Base-by-base conservation (phyloP, 1,284 basidiomycete species). In the Ustilago nuda region DNA sequence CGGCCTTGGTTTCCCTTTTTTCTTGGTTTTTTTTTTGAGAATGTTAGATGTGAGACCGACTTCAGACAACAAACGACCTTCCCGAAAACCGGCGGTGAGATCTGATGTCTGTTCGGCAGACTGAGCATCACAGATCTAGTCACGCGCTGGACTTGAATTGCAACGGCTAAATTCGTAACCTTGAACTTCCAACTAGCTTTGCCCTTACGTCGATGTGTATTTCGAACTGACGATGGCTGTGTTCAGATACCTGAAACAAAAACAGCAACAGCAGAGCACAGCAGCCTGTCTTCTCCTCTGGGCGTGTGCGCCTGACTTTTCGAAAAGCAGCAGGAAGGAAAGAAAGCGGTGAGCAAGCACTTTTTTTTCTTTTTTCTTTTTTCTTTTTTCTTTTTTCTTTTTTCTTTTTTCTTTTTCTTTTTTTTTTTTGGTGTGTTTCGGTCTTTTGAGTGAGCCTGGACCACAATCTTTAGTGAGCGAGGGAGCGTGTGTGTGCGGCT, bases 91-190 rank as follows among this genome's bases (percentile, higher is more conserved):
- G 23, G 23, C 23, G 8, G 17, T 15, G 30, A 45, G 51, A 53
- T 37, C 51, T 53, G 33, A 53, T 32, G 30, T 50, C 30, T 50
- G 48, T 33, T 50, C 48, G 48, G 48, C 48, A 50, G 46, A 48
- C 46, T 30, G 19, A 19, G 46, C 19, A 48, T 48, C 27, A 48
- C 19, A 48, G 46, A 48, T 48, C 27, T 13, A 27, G 8, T 48
- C n/a, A 48, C 48, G 48, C 48, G 48, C 48, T 32, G 19, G 32
- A 33, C 32, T 53, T 35, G 19, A 53, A 50, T 50, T 50, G 48
- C 9, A 8, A 23, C 13, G 45, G 45, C 45, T 48, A 23, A 48
- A 23, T 23, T 48, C 13, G 45, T 23, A 48, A 23, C 23, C 45
- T 30, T 23, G 45, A n/a, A 23, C 17, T 27, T 27, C 3, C 23